Evolutionary conservation across 2,329 filamentous ascomycete species (phyloP), one percentile per base, ranked within the genome.

Genomic region (Bipolaris cookei): DNA sequence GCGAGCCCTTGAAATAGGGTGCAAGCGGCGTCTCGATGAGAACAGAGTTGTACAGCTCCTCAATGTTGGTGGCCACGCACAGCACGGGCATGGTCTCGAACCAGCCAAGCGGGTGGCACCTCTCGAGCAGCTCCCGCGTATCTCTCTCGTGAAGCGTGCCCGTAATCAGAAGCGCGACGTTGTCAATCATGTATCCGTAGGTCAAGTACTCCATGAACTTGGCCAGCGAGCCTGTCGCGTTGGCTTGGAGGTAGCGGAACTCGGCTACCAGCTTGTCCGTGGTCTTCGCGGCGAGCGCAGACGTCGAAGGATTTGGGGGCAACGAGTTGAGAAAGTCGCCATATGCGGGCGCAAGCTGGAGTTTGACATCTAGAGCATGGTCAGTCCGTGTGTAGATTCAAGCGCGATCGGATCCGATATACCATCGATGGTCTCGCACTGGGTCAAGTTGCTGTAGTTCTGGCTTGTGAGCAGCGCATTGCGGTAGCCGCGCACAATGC

Each of bases 121-220:
- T 85, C 74, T 98, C 95, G 51, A 99, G 82, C 62, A 99, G 86
- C 80, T 99, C 95, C 58, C 93, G 88, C 3, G 95, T 99, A 77
- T 99, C 95, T 75, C 95, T 88, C 81, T 99, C 96, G 80, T 99
- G 95, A 28, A 99, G 86, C 11, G 95, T 99, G 61, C 95, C 95
- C 20, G 95, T 99, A 78, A 99, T 99, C 72, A 99, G 87, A 38
- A 99, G 88, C 37, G 96, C 95, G 51, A 99, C 92, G 72, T 99
- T 99, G 81, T 99, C 95, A 79, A 99, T 99, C 95, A 99, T 99
- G 84, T 99, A 99, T 61, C 93, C 94, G 77, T 99, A 99, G 1
- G 95, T 99, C 60, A 99, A 83, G 79, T 97, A 99, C 78, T 98
- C 92, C 86, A 99, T 92, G 78, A 99, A 99, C 75, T 91, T 92